Percentiles rank a stretch among this genome's conserved stretches.
phyloP scores from a whole-genome alignment of 2,329 filamentous ascomycete genomes.

The Trichophyton verrucosum region DNA sequence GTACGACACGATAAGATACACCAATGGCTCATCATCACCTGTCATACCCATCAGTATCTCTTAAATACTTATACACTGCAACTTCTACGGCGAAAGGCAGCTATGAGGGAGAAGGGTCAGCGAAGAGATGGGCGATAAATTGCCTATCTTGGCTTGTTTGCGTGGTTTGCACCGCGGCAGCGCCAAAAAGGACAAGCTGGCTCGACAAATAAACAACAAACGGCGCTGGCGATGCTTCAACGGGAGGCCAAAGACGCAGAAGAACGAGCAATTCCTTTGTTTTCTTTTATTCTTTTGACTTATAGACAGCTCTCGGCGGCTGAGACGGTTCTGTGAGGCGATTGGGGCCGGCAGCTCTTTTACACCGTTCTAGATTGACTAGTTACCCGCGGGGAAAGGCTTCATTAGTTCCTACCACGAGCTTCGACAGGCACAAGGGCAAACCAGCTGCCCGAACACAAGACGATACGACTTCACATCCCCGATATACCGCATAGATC shows the following conservation, averaged over 20 bases:
- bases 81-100: not conserved
- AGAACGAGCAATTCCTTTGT: not conserved
- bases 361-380: not conserved
- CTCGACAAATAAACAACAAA: constrained; percentile 9
- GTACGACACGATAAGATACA: not conserved
- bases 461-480: not conserved
- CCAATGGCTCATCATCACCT: not conserved
- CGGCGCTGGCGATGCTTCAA: not conserved
- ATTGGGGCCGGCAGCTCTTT: not conserved
- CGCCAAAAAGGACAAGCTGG: constrained; percentile 15
- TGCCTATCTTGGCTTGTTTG: constrained; percentile 6
- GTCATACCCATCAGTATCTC: not conserved
- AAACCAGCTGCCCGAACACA: not conserved
- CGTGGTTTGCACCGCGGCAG: not conserved
- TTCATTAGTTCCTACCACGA: not conserved
- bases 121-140: not conserved
- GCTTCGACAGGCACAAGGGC: not conserved
- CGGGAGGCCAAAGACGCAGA: not conserved
- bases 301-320: not conserved
- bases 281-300: not conserved
- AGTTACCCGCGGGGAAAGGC: not conserved
- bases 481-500: not conserved
- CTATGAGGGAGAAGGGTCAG: not conserved
- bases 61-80: not conserved
- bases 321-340: not conserved